phyloP scores from a whole-genome alignment of 1,284 basidiomycete species.

The Leccinum brunneo-olivaceum region DNA sequence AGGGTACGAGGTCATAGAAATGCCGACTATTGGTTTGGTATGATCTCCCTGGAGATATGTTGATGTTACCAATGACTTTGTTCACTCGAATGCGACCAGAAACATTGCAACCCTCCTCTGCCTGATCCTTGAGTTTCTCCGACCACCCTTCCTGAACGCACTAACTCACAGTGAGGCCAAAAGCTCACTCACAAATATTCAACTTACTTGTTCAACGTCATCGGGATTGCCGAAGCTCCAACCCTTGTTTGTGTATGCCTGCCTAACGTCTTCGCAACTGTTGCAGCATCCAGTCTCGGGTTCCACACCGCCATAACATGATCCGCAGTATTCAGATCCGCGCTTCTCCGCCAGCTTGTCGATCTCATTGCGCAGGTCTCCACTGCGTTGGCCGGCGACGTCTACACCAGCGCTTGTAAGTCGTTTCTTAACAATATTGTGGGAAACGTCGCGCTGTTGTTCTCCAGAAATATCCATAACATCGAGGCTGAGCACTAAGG shows the following conservation, averaged over 20 bases:
- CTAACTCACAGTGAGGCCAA: conserved; percentile 35
- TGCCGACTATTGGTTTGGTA: conserved; percentile 85
- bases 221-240: conserved; percentile 95
- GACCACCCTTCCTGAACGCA: conserved; percentile 94
- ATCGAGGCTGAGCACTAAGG: conserved; percentile 85
- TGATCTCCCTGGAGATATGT: conserved; percentile 84
- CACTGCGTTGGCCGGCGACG: conserved; percentile 52
- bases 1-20: conserved; percentile 92
- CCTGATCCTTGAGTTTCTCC: conserved; percentile 88
- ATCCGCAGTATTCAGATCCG: conserved; percentile 80
- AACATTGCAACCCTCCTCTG: conserved; percentile 91
- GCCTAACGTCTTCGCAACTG: conserved; percentile 90
- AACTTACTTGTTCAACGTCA: conserved; percentile 81
- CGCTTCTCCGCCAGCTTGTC: conserved; percentile 69
- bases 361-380: conserved; percentile 77
- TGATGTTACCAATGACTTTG: conserved; percentile 92
- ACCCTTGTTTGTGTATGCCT: conserved; percentile 85
- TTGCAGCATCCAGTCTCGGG: conserved; percentile 90
- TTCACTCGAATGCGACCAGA: conserved; percentile 90
- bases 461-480: conserved; percentile 99
- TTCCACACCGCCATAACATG: conserved; percentile 88
- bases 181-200: background rate
- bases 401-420: conserved; percentile 56
- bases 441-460: conserved; percentile 83
- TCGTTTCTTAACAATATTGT: conserved; percentile 85